phyloP scores from a whole-genome alignment of 106 monocot species.

The Alisma plantagoaquatica region DNA sequence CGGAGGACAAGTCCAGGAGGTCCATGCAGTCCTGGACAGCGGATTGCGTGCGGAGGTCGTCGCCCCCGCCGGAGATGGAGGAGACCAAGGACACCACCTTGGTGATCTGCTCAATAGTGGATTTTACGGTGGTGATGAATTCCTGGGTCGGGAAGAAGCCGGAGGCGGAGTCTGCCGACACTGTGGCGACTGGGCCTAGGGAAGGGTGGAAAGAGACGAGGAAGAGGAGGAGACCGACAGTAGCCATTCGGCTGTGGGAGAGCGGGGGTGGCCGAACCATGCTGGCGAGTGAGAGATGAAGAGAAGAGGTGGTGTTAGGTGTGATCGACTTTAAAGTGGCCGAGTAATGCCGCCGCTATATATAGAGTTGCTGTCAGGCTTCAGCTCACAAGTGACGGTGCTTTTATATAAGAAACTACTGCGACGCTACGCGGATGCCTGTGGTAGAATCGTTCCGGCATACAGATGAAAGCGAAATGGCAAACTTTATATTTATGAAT shows the following conservation, averaged over 20 bases:
- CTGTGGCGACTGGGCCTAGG: background rate
- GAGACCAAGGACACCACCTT: slow-evolving; percentile 31
- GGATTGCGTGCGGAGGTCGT: slow-evolving; percentile 61
- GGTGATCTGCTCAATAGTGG: slow-evolving; percentile 47
- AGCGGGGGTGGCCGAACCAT: background rate
- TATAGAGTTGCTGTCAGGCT: too few species aligned
- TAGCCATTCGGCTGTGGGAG: background rate
- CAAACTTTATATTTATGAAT: too few species aligned
- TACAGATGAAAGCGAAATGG: too few species aligned
- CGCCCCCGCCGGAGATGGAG: slow-evolving; percentile 28
- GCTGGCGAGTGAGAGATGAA: background rate
- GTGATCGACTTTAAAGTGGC: too few species aligned
- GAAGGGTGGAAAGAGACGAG: slow-evolving; percentile 7
- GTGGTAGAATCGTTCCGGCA: too few species aligned
- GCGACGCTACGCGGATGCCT: too few species aligned
- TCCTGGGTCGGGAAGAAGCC: slow-evolving; percentile 10
- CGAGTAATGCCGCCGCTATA: too few species aligned
- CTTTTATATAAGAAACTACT: too few species aligned
- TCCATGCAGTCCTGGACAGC: slow-evolving; percentile 91
- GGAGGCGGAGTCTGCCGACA: background rate
- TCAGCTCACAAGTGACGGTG: too few species aligned
- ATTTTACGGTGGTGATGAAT: slow-evolving; percentile 34
- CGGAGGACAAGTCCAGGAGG: slow-evolving; percentile 76
- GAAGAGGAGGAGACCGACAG: slow-evolving; percentile 8
- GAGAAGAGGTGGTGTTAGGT: background rate